Conservation (phyloP, 2,329 filamentous ascomycete genomes). For the Capronia coronata region DNA sequence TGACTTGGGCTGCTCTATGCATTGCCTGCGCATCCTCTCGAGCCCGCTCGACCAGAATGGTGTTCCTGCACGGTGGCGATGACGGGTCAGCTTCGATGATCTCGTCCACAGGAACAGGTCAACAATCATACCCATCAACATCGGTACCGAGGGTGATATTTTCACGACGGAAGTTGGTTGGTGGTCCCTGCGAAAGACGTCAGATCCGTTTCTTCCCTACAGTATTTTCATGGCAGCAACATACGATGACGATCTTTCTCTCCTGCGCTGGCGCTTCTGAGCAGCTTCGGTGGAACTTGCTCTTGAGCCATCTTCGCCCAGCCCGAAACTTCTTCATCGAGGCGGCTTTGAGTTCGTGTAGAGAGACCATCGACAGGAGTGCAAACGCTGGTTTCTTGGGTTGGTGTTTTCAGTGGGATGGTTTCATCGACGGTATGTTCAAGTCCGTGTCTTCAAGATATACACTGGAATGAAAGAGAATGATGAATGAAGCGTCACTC, state of each 20-base stretch:
- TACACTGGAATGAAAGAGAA: background rate
- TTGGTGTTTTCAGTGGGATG: background rate
- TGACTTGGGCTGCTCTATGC: conserved; percentile 14
- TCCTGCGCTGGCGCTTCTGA: conserved; percentile 5
- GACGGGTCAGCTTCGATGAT: background rate
- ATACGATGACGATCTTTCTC: conserved; percentile 12
- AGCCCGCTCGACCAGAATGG: conserved; percentile 18
- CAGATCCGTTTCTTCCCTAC: conserved; percentile 2
- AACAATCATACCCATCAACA: conserved; percentile 34
- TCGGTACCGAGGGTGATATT: conserved; percentile 32
- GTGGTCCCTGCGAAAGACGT: conserved; percentile 32
- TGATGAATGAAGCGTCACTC: background rate
- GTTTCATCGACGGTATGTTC: background rate
- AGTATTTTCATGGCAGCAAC: conserved; percentile 3
- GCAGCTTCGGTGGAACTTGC: conserved; percentile 6
- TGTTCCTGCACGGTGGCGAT: conserved; percentile 3
- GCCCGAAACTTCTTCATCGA: conserved; percentile 16
- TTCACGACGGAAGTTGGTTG: conserved; percentile 41
- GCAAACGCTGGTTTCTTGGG: background rate
- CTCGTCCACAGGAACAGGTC: background rate
- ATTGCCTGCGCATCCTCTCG: conserved; percentile 19
- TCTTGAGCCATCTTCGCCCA: conserved; percentile 13
- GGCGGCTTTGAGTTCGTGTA: conserved; percentile 2
- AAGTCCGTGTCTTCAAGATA: background rate
- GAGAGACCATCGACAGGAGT: conserved; percentile 7